Evolutionary conservation across 2,329 filamentous ascomycete genomes (phyloP), one percentile per base, ranked within the genome.

Genomic region (Botryotinia calthae): DNA sequence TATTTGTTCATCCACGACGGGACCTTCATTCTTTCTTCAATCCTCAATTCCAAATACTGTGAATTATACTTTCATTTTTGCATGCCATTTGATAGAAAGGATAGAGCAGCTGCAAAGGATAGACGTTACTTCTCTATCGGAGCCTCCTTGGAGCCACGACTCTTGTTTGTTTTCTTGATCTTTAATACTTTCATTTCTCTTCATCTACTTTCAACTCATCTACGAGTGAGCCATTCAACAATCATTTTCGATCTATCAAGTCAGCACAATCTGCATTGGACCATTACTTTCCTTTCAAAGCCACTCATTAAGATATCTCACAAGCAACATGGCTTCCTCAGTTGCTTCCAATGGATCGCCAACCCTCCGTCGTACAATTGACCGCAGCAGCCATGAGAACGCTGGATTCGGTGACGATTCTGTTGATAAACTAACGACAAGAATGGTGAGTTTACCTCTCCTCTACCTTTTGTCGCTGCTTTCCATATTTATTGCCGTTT

Each of bases 301-400:
- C 37, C 9, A 20, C 31, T 28, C 46, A 56, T 73, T 65, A 34
- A 67, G 59, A 77, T 80, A 74, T 73, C 86, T 86, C 84, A 84
- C 84, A 78, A 78, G 80, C 73, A 78, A 76, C 25, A 73, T 71
- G 72, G 67, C 72, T 71, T 73, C 72, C 28, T 62, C 72, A 46
- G 72, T 71, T 66, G 74, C 79, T 74, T 82, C 82, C 40, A 82
- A 82, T 37, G 84, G 83, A 63, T 86, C 85, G 68, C 84, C 84
- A 28, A 80, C 78, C 68, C 78, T 82, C 71, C 82, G 82, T 73
- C 84, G 81, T 42, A 73, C 79, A 42, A 78, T 79, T 16, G 76
- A 78, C 75, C 82, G 81, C 77, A 81, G 77, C 61, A 81, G 77
- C 61, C 83, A 84, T 73, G 83, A 84, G 72, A 79, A 80, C 59